Percentiles rank a stretch among this genome's conserved stretches.
phyloP scores from a whole-genome alignment of 176 grass and related monocot species.

The Thalia dealbata region DNA sequence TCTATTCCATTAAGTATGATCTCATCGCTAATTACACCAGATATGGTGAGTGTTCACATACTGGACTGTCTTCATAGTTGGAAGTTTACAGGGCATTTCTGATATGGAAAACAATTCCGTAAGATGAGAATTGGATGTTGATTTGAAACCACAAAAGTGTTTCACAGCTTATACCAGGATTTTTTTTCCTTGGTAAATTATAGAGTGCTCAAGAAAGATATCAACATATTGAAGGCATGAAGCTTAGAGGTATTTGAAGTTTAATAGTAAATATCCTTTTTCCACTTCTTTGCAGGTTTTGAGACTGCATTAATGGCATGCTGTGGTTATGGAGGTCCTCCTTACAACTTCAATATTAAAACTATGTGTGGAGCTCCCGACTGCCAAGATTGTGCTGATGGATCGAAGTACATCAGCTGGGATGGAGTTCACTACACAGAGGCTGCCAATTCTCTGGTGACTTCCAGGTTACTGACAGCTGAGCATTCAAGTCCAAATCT shows the following conservation, averaged over 20 bases:
- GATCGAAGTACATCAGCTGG: slow-evolving; percentile 76
- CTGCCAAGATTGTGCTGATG: slow-evolving; percentile 33
- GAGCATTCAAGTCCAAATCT: slow-evolving; percentile 41
- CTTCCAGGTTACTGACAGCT: slow-evolving; percentile 39
- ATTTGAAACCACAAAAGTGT: too few relatives aligned
- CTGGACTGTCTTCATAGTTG: too few relatives aligned
- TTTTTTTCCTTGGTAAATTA: too few relatives aligned
- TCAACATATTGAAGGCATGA: too few relatives aligned
- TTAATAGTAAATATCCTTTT: background rate
- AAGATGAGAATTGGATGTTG: too few relatives aligned
- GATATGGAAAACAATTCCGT: too few relatives aligned
- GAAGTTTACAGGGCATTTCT: too few relatives aligned
- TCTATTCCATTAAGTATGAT: slow-evolving; percentile 70
- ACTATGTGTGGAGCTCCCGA: slow-evolving; percentile 29
- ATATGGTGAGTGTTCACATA: slow-evolving; percentile 35
- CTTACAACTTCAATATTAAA: slow-evolving; percentile 63
- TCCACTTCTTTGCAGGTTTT: slow-evolving; percentile 31
- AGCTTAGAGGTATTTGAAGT: too few relatives aligned
- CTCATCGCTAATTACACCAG: slow-evolving; percentile 54
- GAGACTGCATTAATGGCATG: slow-evolving; percentile 76
- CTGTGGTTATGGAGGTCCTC: slow-evolving; percentile 66
- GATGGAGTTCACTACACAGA: slow-evolving; percentile 78
- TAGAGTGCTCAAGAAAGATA: too few relatives aligned
- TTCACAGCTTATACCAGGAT: too few relatives aligned
- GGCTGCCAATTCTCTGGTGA: slow-evolving; percentile 50